Evolutionary conservation across 805 yeast genomes (phyloP), one percentile per base, ranked within the genome.

Genomic region (Candida morakotiae): DNA sequence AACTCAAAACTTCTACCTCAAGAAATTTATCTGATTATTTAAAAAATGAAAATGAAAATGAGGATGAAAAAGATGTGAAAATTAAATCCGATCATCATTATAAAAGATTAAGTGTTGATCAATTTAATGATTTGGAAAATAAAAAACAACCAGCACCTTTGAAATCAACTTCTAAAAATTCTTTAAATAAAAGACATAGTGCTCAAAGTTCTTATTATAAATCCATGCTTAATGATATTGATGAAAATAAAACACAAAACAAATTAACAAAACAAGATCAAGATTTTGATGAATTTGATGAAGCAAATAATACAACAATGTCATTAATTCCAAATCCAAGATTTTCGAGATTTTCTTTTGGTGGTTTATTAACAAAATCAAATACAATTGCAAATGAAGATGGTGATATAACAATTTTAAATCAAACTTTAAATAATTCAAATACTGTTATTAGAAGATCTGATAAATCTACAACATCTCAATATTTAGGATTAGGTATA

Each of bases 271-370:
- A 11, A 11, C 25, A 7, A 16, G 27, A 16, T 13, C 15, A 9
- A 2, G 23, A 26, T n/a, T 3, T 9, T 4, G 31, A 24, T 15
- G 5, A 15, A 18, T 11, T 13, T 10, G 34, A 25, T 20, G 41
- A 30, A 16, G 38, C 17, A n/a, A 40, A 41, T 10, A 28, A 28
- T 9, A 42, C 30, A 35, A 41, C 34, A 13, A 30, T 24, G 11
- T 31, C 27, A 35, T 34, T 26, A 18, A 38, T 38, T 32, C 73
- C 73, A 5, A 67, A 68, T 35, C 72, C 72, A 9, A 48, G 67
- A 24, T 68, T 68, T 38, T 68, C 73, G 0, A 53, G 62, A 25
- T 55, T 68, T 35, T 66, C 73, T 0, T 64, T 68, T 47, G 64
- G 65, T 34, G 71, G 67, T 2, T 47, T 67, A 43, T 56, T 39